A percentile compares a stretch with the other conserved stretches of the same genome.
Evolutionary conservation across 202 grass and related monocot genomes (phyloP).

Genomic region (Hordeum pubiflorum): DNA sequence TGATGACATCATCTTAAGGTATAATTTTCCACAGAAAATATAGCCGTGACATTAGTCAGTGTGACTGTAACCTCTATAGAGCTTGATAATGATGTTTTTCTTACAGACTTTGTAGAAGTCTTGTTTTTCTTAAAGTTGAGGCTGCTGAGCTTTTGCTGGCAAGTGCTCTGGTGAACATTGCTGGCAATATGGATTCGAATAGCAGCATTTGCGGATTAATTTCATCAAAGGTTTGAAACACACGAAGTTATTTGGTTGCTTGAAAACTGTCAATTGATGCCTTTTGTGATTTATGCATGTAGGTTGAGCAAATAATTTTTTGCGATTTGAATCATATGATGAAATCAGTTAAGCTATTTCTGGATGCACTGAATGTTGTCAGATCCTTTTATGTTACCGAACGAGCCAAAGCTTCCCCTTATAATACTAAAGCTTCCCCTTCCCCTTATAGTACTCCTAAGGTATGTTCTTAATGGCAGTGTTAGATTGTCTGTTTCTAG

Average conservation of each 20-base stretch:
- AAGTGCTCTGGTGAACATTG: constrained; percentile 67
- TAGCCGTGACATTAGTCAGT: constrained; percentile 15
- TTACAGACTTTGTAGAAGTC: constrained; percentile 77
- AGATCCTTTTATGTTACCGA: constrained; percentile 73
- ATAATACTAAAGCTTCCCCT: constrained; percentile 14
- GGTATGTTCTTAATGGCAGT: constrained; percentile 19
- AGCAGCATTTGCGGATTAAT: constrained; percentile 51
- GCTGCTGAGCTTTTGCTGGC: constrained; percentile 79
- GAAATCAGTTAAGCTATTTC: constrained; percentile 77
- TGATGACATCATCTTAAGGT: constrained; percentile 84
- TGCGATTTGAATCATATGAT: constrained; percentile 62
- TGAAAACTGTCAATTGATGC: constrained; percentile 28
- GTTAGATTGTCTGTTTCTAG: constrained; percentile 2
- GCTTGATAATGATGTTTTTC: constrained; percentile 23
- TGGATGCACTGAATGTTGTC: constrained; percentile 77
- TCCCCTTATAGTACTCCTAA: constrained; percentile 37
- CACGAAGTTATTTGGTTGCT: constrained; percentile 18
- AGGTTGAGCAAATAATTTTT: constrained; percentile 85
- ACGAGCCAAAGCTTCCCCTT: constrained; percentile 42
- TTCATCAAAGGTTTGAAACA: constrained; percentile 58
- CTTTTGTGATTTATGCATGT: constrained; percentile 22
- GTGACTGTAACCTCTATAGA: constrained; percentile 13
- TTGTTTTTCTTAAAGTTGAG: constrained; percentile 77
- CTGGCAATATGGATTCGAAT: constrained; percentile 50
- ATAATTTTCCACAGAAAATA: constrained; percentile 32